Evolutionary conservation across 2,329 filamentous ascomycete species (phyloP).

Genomic region (Ophiostoma ulmi): DNA sequence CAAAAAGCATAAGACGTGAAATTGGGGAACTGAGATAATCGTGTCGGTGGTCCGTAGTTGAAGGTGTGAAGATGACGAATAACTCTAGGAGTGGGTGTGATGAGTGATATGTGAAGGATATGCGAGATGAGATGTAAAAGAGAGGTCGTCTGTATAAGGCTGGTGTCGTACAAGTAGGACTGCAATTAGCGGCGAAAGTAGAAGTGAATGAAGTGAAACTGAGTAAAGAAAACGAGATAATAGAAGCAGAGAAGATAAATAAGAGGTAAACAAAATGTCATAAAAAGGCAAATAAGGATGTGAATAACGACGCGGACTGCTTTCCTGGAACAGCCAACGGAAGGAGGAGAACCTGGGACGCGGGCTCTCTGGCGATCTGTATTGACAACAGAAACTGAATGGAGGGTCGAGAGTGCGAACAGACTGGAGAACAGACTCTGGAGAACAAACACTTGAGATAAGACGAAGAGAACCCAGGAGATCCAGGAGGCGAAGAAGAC

Average conservation of each 20-base stretch:
- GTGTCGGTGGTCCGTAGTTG: conserved; percentile 9
- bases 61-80: conserved; percentile 4
- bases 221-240: background rate
- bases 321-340: background rate
- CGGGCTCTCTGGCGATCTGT: conserved; percentile 1
- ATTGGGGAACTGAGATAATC: conserved; percentile 6
- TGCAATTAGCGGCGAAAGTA: background rate
- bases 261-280: background rate
- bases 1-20: background rate
- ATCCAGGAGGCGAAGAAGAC: background rate
- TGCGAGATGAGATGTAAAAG: background rate
- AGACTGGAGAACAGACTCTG: background rate
- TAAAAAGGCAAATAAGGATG: background rate
- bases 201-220: background rate
- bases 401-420: background rate
- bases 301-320: background rate
- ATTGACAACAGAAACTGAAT: background rate
- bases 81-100: background rate
- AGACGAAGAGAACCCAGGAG: background rate
- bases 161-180: conserved; percentile 6
- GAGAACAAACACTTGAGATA: conserved; percentile 5
- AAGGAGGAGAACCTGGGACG: conserved; percentile 5
- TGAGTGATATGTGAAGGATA: background rate
- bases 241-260: background rate
- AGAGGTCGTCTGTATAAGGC: background rate